Evolutionary conservation across 2,329 filamentous ascomycete species (phyloP).

Genomic region (Alternaria solani): DNA sequence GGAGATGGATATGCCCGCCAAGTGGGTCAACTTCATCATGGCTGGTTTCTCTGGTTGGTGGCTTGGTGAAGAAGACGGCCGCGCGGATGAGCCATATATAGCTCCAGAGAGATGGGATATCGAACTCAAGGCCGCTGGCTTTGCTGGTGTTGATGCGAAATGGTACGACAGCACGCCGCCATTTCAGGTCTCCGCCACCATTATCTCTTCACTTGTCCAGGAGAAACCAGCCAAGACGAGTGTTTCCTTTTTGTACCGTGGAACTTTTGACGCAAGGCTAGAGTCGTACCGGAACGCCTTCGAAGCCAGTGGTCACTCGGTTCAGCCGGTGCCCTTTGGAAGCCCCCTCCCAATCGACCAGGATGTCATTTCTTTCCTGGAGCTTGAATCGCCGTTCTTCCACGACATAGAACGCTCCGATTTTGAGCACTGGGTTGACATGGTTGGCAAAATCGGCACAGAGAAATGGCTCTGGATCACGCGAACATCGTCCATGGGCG

Average conservation of each 20-base stretch:
- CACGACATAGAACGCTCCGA: background rate
- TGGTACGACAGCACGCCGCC: background rate
- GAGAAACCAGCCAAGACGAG: too few species aligned
- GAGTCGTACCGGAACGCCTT: background rate
- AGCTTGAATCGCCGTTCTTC: background rate
- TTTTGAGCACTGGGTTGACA: background rate
- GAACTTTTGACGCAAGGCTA: background rate
- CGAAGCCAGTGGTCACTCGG: background rate
- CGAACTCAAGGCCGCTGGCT: slow-evolving; percentile 41
- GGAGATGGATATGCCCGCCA: background rate
- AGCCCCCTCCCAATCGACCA: background rate
- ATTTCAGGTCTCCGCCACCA: background rate
- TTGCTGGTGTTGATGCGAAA: slow-evolving; percentile 32
- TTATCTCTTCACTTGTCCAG: background rate
- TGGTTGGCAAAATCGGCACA: background rate
- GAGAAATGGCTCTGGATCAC: slow-evolving; percentile 39
- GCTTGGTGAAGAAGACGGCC: slow-evolving; percentile 36
- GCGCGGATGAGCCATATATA: slow-evolving; percentile 36
- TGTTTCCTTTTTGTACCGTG: background rate
- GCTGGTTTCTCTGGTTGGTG: slow-evolving; percentile 32
- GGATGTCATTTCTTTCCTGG: background rate
- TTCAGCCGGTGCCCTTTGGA: background rate
- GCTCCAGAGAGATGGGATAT: slow-evolving; percentile 43
- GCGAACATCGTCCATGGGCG: slow-evolving; percentile 21
- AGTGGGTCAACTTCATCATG: slow-evolving; percentile 24